These are phyloP conservation scores for Umbelopsis sp. DNA, from an alignment of 192 early-diverging fungal species.

Conservation along the genomic window DNA sequence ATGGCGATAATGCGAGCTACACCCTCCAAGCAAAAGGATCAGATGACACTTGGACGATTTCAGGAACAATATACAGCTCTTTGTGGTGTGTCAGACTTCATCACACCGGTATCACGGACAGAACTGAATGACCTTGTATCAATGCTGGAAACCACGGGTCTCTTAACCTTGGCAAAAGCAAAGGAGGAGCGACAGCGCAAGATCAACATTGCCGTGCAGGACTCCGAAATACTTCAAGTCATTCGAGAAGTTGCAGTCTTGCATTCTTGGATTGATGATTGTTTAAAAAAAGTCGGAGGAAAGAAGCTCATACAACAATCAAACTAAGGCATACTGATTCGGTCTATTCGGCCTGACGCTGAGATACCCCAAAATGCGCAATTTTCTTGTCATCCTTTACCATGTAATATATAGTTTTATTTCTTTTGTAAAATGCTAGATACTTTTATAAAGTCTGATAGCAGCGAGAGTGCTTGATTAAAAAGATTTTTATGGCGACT, in stretches of 20 bases:
- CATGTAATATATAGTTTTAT: too few relatives aligned
- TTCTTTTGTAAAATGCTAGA: too few relatives aligned
- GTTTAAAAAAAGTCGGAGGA: conserved; percentile 2
- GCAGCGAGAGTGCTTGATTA: too few relatives aligned
- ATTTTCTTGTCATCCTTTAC: too few relatives aligned
- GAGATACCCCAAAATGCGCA: too few relatives aligned
- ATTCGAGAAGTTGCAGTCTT: conserved; percentile 2
- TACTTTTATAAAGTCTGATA: too few relatives aligned
- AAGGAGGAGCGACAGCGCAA: conserved; percentile 45
- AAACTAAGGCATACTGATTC: too few relatives aligned
- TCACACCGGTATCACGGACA: conserved; percentile 70
- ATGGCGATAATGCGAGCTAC: conserved; percentile 49
- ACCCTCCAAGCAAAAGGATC: conserved; percentile 41
- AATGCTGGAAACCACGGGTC: conserved; percentile 72
- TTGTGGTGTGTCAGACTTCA: conserved; percentile 52
- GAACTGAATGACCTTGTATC: conserved; percentile 77
- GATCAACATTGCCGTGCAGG: conserved; percentile 34
- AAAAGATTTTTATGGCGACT: too few relatives aligned
- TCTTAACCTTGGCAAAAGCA: conserved; percentile 53
- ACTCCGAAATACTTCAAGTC: conserved; percentile 32
- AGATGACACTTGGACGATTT: conserved; percentile 53
- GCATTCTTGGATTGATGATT: conserved; percentile 13
- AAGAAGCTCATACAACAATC: neutral
- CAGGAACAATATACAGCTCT: conserved; percentile 63
- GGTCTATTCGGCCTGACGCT: too few relatives aligned